Conservation (phyloP, 306 rosid species). For the Dicorynia guianensis region DNA sequence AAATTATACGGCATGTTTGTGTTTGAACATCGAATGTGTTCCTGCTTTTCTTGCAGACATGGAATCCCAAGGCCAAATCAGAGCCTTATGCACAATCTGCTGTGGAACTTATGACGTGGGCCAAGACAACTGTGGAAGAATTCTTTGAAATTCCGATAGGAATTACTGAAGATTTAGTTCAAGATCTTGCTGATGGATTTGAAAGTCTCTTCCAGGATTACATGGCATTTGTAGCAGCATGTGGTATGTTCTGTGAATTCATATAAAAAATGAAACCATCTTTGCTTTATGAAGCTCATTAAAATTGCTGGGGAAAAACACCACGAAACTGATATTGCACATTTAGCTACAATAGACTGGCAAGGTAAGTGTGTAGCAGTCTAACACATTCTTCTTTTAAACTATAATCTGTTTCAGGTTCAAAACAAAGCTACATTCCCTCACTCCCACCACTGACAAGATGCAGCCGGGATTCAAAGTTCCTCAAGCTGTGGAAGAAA, state of each 20-base stretch:
- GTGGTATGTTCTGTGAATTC: constrained; percentile 60
- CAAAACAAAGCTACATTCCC: constrained; percentile 84
- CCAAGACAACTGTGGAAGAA: constrained; percentile 64
- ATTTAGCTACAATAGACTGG: not conserved
- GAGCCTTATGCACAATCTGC: constrained; percentile 86
- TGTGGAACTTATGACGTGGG: constrained; percentile 63
- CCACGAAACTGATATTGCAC: not conserved
- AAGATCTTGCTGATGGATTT: constrained; percentile 79
- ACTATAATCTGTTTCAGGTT: constrained; percentile 55
- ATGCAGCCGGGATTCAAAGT: constrained; percentile 80
- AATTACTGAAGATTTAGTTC: constrained; percentile 73
- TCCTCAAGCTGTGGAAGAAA: constrained; percentile 71
- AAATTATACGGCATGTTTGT: not conserved
- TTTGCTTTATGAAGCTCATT: not conserved
- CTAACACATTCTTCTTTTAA: not conserved
- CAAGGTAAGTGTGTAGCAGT: not conserved
- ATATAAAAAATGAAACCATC: not conserved
- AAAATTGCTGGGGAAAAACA: not conserved
- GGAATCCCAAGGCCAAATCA: constrained; percentile 94
- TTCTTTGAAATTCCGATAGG: constrained; percentile 84
- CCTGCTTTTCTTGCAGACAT: constrained; percentile 60
- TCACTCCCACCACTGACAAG: constrained; percentile 86
- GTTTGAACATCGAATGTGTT: not conserved
- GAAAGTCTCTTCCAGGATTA: constrained; percentile 72
- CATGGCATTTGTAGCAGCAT: constrained; percentile 73